Conservation (phyloP, 2,329 filamentous ascomycete species). For the Aspergillus hiratsukae region DNA sequence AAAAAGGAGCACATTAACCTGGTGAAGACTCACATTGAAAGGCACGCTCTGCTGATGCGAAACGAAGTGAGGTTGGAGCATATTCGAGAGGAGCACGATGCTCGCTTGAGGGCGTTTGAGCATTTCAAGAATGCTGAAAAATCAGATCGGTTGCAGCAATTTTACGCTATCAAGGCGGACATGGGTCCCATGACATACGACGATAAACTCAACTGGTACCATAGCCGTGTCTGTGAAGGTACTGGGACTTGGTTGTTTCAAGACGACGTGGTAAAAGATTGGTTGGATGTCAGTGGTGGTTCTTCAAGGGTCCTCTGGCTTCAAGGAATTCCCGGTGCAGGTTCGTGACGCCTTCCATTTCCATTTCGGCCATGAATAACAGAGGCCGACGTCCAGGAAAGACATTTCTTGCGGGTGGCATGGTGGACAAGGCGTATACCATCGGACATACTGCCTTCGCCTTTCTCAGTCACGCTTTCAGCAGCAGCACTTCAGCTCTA, state of each 20-base stretch:
- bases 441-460: not conserved
- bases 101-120: constrained; percentile 3
- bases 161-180: not conserved
- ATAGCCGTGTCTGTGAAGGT: not conserved
- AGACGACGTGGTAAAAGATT: constrained; percentile 1
- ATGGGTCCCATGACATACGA: constrained; percentile 1
- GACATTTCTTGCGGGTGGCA: constrained; percentile 7
- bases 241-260: constrained; percentile 5
- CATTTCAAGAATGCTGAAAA: constrained; percentile 2
- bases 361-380: no score
- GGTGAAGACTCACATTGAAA: constrained; percentile 2
- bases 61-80: constrained; percentile 6
- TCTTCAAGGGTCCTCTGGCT: constrained; percentile 11
- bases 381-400: not conserved
- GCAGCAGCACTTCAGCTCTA: constrained; percentile 8
- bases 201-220: constrained; percentile 1
- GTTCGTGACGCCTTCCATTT: not conserved
- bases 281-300: not conserved
- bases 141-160: constrained; percentile 1
- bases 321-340: constrained; percentile 22
- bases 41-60: constrained; percentile 4
- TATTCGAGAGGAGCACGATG: constrained; percentile 2
- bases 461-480: constrained; percentile 7
- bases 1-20: not conserved
- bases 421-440: constrained; percentile 10